These are phyloP conservation scores for Kockovaella imperatae DNA, from an alignment of 768 basidiomycete species.

Conservation along the genomic window DNA sequence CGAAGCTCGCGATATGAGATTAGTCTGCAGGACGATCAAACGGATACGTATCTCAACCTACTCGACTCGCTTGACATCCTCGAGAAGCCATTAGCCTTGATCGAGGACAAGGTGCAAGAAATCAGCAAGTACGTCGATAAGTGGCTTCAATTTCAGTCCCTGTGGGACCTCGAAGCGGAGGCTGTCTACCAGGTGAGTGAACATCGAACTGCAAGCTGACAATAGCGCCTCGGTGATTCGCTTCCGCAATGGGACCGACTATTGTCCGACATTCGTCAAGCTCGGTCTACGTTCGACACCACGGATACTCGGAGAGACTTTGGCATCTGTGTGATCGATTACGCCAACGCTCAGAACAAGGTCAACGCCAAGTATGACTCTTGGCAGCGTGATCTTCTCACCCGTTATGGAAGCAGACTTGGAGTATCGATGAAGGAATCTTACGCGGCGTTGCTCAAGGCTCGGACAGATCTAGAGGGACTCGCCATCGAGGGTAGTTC, in stretches of 20 bases:
- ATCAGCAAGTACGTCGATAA: slow-evolving; percentile 87
- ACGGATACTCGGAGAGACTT: slow-evolving; percentile 86
- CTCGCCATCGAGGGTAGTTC: slow-evolving; percentile 90
- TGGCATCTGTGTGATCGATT: slow-evolving; percentile 89
- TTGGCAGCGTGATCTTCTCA: slow-evolving; percentile 93
- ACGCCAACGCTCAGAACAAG: slow-evolving; percentile 93
- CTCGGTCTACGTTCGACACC: slow-evolving; percentile 92
- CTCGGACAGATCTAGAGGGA: slow-evolving; percentile 88
- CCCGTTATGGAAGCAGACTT: slow-evolving; percentile 83
- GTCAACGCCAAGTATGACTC: slow-evolving; percentile 98
- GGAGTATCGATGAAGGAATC: slow-evolving; percentile 96
- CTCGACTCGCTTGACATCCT: slow-evolving; percentile 67
- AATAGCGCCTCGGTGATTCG: slow-evolving; percentile 74
- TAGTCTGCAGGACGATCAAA: slow-evolving; percentile 75
- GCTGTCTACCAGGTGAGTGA: slow-evolving; percentile 66
- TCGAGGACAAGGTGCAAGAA: slow-evolving; percentile 69
- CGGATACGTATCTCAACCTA: slow-evolving; percentile 68
- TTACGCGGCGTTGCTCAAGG: slow-evolving; percentile 85
- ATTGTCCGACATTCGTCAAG: slow-evolving; percentile 91
- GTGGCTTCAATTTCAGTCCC: slow-evolving; percentile 97
- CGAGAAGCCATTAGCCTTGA: slow-evolving; percentile 70
- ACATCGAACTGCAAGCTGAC: background rate
- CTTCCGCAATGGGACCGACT: slow-evolving; percentile 92
- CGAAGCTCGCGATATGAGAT: slow-evolving; percentile 97
- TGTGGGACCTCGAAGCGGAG: slow-evolving; percentile 97